Base-by-base conservation (phyloP, 306 rosid species). In the Geum urbanum region DNA sequence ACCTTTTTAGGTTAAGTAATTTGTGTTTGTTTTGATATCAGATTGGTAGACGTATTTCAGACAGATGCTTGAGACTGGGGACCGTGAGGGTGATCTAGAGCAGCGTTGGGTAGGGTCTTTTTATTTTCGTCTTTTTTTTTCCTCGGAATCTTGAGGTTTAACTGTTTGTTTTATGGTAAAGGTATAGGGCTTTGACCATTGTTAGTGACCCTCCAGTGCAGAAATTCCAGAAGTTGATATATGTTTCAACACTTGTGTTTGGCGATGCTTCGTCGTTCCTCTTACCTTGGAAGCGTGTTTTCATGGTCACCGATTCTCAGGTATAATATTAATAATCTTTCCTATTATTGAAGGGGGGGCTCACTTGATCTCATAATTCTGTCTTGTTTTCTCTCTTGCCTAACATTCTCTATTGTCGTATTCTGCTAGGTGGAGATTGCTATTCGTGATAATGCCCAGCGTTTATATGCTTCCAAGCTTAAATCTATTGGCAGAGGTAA, bases 171-270 rank as follows among this genome's bases (percentile, higher is more conserved):
- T 61, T 63, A 49, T 46, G 24, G 63, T 41, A 50, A 63, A 85
- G 10, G 69, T 74, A 65, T 75, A 83, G 87, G 78, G 85, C 95
- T 89, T 70, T 95, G 96, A 89, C 86, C 96, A 84, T 82, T 80
- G 70, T 77, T 72, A 73, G 75, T 72, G 89, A 63, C 67, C 84
- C 89, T 86, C 86, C 92, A 91, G 99, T 89, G 97, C 99, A 95
- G 99, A 97, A 95, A 24, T 95, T 95, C 80, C 97, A 95, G 84
- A 95, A 95, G 90, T 81, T 95, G 87, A 87, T 95, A 63, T 95
- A 91, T 78, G 92, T 95, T 69, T 95, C 99, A 9, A 91, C 92
- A 74, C 88, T 89, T 75, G 96, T 91, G 73, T 95, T 95, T 73
- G 96, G 97, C 45, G 96, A 95, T n/a, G 99, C 99, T 19, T 87